Conservation (phyloP, 2,329 filamentous ascomycete species). For the Neonectria sp. region DNA sequence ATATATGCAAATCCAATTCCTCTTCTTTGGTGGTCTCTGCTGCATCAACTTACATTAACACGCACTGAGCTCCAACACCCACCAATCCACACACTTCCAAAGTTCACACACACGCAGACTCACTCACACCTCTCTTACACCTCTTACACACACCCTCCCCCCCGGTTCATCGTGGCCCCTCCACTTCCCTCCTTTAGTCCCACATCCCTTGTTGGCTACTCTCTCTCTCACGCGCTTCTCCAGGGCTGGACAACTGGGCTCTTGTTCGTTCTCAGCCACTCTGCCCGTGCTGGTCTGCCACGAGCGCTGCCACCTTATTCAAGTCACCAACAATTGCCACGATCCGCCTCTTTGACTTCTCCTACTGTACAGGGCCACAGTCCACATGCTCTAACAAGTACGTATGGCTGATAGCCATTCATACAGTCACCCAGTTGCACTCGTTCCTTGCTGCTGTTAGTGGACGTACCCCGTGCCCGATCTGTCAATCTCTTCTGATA, state of each 20-base stretch:
- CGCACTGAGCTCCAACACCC: neutral
- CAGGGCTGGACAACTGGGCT: constrained; percentile 26
- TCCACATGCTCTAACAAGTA: constrained; percentile 13
- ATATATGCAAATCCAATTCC: constrained; percentile 11
- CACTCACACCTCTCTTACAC: constrained; percentile 27
- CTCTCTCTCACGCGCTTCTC: constrained; percentile 34
- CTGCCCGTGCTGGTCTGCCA: constrained; percentile 31
- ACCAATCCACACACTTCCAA: constrained; percentile 22
- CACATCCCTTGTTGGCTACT: constrained; percentile 46
- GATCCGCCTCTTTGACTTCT: constrained; percentile 15
- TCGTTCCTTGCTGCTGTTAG: constrained; percentile 23
- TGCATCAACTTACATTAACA: constrained; percentile 4
- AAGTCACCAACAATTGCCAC: constrained; percentile 23
- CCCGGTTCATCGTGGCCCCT: constrained; percentile 41
- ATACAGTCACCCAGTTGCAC: constrained; percentile 20
- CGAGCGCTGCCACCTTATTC: constrained; percentile 24
- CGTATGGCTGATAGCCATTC: neutral
- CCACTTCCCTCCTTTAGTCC: constrained; percentile 43
- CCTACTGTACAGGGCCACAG: constrained; percentile 26
- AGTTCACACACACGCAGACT: constrained; percentile 21
- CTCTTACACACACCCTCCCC: constrained; percentile 37
- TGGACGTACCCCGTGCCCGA: constrained; percentile 32
- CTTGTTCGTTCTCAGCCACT: constrained; percentile 40
- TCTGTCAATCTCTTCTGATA: constrained; percentile 60
- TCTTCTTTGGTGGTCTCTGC: constrained; percentile 15